Conservation (phyloP, 768 basidiomycete genomes). For the Suillus americanus region DNA sequence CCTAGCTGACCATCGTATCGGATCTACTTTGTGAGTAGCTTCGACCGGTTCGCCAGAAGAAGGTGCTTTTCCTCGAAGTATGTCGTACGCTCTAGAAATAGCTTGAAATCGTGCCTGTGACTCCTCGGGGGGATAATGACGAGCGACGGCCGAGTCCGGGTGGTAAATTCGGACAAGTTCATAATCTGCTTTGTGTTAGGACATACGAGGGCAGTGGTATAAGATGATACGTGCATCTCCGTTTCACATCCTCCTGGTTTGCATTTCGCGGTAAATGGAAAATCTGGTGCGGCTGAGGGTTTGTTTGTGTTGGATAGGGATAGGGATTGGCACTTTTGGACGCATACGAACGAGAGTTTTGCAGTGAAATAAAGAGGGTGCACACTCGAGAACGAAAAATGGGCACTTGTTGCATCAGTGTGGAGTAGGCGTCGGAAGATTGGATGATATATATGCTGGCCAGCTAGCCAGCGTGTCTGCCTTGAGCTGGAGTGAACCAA, state of each 20-base stretch:
- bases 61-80: slow-evolving; percentile 49
- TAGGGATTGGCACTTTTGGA: slow-evolving; percentile 34
- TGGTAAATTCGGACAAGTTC: slow-evolving; percentile 81
- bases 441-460: neutral
- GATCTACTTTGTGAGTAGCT: slow-evolving; percentile 28
- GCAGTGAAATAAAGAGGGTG: slow-evolving; percentile 7
- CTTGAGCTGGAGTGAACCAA: neutral
- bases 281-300: slow-evolving; percentile 62
- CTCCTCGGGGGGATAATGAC: slow-evolving; percentile 42
- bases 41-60: slow-evolving; percentile 17
- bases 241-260: slow-evolving; percentile 52
- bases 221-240: slow-evolving; percentile 37
- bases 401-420: neutral
- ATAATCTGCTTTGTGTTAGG: slow-evolving; percentile 48
- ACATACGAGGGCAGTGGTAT: slow-evolving; percentile 6
- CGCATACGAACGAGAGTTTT: slow-evolving; percentile 16
- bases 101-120: slow-evolving; percentile 68
- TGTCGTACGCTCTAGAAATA: slow-evolving; percentile 68
- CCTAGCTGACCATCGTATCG: slow-evolving; percentile 42
- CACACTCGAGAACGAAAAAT: neutral
- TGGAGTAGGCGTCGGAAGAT: neutral
- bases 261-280: slow-evolving; percentile 59
- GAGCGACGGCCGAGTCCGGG: slow-evolving; percentile 59
- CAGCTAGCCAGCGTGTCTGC: neutral
- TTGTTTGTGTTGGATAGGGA: slow-evolving; percentile 49